A percentile compares a stretch with the other conserved stretches of the same genome.
These are phyloP conservation scores for Kluyveromyces marxianus DNA, from an alignment of 1,139 yeast genomes.

Conservation along the genomic window DNA sequence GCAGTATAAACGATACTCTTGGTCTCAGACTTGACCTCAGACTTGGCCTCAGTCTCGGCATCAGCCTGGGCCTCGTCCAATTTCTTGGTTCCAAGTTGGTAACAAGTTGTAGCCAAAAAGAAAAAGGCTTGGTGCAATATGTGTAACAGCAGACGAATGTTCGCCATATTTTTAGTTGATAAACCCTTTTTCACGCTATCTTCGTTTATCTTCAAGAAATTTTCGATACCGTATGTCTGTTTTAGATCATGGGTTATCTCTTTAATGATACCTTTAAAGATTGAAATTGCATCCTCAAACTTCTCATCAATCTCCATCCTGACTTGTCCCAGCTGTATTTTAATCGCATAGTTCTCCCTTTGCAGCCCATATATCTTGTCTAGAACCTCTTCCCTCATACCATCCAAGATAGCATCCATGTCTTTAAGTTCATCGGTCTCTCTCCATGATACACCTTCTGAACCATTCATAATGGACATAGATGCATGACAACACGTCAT, in stretches of 20 bases:
- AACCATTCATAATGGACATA: slow-evolving; percentile 38
- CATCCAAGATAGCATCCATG: slow-evolving; percentile 56
- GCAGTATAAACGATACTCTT: slow-evolving; percentile 7
- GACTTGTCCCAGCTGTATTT: slow-evolving; percentile 54
- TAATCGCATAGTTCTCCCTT: slow-evolving; percentile 37
- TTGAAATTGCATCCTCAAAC: slow-evolving; percentile 43
- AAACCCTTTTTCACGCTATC: not conserved
- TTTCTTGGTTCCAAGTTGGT: slow-evolving; percentile 29
- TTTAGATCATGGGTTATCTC: slow-evolving; percentile 28
- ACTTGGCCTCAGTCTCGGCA: not conserved
- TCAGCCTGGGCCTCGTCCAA: slow-evolving; percentile 20
- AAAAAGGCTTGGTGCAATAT: slow-evolving; percentile 69
- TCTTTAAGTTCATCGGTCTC: slow-evolving; percentile 37
- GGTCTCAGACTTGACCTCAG: not conserved
- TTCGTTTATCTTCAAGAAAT: slow-evolving; percentile 11
- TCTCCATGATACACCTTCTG: slow-evolving; percentile 7
- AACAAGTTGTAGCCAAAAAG: slow-evolving; percentile 74
- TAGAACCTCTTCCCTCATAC: slow-evolving; percentile 50
- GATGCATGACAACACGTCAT: slow-evolving; percentile 83
- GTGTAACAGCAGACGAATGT: slow-evolving; percentile 34
- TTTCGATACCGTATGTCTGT: slow-evolving; percentile 13
- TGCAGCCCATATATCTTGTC: slow-evolving; percentile 44
- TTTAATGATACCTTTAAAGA: slow-evolving; percentile 37
- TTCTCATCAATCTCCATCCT: slow-evolving; percentile 43
- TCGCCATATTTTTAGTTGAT: slow-evolving; percentile 17